Conservation (phyloP, 495 filamentous ascomycete genomes). For the Pyrenula massariospora region DNA sequence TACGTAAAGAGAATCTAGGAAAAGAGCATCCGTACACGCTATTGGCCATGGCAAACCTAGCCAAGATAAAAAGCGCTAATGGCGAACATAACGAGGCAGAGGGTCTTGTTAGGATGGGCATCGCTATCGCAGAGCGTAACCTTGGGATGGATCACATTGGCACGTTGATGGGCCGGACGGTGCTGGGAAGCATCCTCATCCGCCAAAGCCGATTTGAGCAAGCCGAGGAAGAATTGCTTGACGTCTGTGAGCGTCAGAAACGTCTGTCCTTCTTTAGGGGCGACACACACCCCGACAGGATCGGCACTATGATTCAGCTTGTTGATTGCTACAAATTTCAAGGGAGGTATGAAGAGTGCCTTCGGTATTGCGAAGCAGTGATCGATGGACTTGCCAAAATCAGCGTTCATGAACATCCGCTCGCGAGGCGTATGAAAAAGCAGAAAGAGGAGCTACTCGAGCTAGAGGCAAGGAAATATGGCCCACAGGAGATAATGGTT, state of each 20-base stretch:
- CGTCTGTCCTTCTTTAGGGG: neutral
- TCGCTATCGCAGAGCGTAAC: constrained; percentile 20
- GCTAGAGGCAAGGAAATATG: too few species aligned
- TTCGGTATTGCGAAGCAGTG: neutral
- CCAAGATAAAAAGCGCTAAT: constrained; percentile 13
- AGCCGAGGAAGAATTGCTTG: neutral
- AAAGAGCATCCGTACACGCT: constrained; percentile 26
- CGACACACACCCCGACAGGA: neutral
- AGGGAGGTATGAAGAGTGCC: neutral
- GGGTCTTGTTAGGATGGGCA: constrained; percentile 6
- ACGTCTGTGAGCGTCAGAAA: neutral
- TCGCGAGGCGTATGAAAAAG: neutral
- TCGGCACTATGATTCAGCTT: neutral
- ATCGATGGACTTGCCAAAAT: neutral
- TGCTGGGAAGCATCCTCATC: constrained; percentile 4
- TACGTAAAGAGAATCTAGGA: constrained; percentile 16
- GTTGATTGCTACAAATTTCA: neutral
- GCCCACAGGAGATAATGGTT: too few species aligned
- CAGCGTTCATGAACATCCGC: neutral
- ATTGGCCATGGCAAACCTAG: constrained; percentile 16
- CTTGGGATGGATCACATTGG: constrained; percentile 24
- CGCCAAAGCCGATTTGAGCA: neutral
- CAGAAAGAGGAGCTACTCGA: neutral
- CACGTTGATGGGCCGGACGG: constrained; percentile 12
- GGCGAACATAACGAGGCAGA: constrained; percentile 18